Evolutionary conservation across 148 eudicot genomes (phyloP).

Genomic region (Spergularia bocconei): DNA sequence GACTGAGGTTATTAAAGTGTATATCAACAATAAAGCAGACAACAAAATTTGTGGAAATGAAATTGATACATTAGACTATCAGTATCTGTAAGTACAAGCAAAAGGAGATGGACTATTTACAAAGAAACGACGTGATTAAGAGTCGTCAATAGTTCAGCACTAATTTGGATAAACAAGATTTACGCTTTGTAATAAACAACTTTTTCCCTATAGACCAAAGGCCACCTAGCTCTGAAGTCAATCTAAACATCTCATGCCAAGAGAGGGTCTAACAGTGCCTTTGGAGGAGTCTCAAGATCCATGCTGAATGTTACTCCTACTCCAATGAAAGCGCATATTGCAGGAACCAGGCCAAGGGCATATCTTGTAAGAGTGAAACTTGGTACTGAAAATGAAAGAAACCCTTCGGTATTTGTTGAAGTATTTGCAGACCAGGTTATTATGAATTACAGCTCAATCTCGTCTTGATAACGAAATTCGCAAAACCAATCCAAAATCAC

Average conservation of each 20-base stretch:
- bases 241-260: conserved; percentile 32
- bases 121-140: not conserved
- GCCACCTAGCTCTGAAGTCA: not conserved
- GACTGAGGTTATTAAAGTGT: too few species aligned
- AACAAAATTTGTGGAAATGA: too few species aligned
- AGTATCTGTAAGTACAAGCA: not conserved
- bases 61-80: too few species aligned
- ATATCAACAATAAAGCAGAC: too few species aligned
- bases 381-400: conserved; percentile 21
- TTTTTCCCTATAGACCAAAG: not conserved
- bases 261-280: conserved; percentile 46
- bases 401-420: conserved; percentile 35
- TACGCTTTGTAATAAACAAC: not conserved
- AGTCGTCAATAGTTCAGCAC: not conserved
- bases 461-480: too few species aligned
- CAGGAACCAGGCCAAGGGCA: conserved; percentile 73
- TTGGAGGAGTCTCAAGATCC: conserved; percentile 43
- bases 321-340: conserved; percentile 55
- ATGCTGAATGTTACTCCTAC: conserved; percentile 54
- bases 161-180: not conserved
- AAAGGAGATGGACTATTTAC: not conserved
- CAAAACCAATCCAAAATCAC: too few species aligned
- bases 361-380: conserved; percentile 51
- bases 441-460: not conserved
- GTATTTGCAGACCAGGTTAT: conserved; percentile 39